These are phyloP conservation scores for Nakazawaea pomicola DNA, from an alignment of 805 yeast species.

Conservation along the genomic window DNA sequence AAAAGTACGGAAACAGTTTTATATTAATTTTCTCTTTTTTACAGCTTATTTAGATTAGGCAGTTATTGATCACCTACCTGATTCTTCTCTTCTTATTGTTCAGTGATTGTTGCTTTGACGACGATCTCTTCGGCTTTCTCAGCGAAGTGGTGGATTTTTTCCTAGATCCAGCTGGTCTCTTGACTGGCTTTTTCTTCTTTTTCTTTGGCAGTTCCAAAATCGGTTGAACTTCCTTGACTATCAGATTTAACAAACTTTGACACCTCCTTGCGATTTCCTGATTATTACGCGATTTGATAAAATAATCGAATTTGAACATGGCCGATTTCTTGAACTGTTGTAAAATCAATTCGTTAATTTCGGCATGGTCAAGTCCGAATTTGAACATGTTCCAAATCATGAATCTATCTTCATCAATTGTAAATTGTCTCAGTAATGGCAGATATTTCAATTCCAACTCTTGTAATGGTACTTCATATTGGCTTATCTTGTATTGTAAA, in stretches of 20 bases:
- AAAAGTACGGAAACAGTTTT: no score
- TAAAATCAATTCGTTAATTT: constrained; percentile 72
- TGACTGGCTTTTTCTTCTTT: constrained; percentile 6
- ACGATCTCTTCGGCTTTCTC: no score
- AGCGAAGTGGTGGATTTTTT: no score
- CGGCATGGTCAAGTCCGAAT: constrained; percentile 75
- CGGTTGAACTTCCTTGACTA: constrained; percentile 54
- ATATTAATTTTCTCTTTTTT: no score
- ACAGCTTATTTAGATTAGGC: no score
- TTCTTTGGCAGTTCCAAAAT: constrained; percentile 28
- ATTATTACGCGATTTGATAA: constrained; percentile 73
- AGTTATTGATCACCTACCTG: no score
- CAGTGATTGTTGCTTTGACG: no score
- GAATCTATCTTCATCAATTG: constrained; percentile 90
- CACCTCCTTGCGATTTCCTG: constrained; percentile 80
- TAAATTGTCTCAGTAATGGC: constrained; percentile 66
- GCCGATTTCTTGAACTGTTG: constrained; percentile 71
- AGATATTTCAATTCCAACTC: constrained; percentile 71
- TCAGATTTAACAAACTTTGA: constrained; percentile 66
- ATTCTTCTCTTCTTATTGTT: no score
- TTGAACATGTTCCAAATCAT: constrained; percentile 73
- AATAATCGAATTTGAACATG: constrained; percentile 82
- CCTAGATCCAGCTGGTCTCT: neutral
- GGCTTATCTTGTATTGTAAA: constrained; percentile 66
- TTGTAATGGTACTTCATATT: constrained; percentile 71